Percentiles rank a stretch among this genome's conserved stretches.
phyloP scores from a whole-genome alignment of 768 basidiomycete genomes.

The Brasilioporus rufonigricans region DNA sequence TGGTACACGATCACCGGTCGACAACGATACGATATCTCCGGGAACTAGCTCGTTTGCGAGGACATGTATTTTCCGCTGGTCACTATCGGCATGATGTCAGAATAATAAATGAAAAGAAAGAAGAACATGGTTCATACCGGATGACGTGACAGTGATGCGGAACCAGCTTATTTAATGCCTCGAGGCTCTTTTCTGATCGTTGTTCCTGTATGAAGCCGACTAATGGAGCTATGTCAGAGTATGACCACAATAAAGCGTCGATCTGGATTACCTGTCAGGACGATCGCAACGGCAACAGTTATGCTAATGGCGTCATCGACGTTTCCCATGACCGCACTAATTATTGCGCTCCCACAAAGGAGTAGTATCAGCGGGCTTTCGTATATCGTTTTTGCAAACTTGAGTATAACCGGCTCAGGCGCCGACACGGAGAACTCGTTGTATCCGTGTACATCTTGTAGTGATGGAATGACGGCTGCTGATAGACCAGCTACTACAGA shows the following conservation, averaged over 20 bases:
- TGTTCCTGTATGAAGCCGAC: slow-evolving; percentile 97
- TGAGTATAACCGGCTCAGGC: slow-evolving; percentile 77
- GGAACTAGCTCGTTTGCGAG: slow-evolving; percentile 97
- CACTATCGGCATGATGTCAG: slow-evolving; percentile 8
- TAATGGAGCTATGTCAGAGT: slow-evolving; percentile 15
- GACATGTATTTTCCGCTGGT: slow-evolving; percentile 68
- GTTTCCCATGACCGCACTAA: slow-evolving; percentile 94
- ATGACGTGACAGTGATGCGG: slow-evolving; percentile 94
- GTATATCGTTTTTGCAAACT: slow-evolving; percentile 94
- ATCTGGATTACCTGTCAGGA: slow-evolving; percentile 74
- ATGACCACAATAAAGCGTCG: background rate
- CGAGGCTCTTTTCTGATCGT: slow-evolving; percentile 90
- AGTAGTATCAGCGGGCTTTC: slow-evolving; percentile 92
- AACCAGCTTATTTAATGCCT: slow-evolving; percentile 94
- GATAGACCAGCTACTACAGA: slow-evolving; percentile 62
- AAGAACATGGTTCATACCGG: slow-evolving; percentile 39
- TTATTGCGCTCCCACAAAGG: slow-evolving; percentile 82
- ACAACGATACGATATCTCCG: slow-evolving; percentile 86
- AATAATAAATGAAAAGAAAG: background rate
- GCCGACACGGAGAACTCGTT: slow-evolving; percentile 91
- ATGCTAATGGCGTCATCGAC: slow-evolving; percentile 94
- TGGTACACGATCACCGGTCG: slow-evolving; percentile 90
- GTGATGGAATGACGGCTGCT: slow-evolving; percentile 54
- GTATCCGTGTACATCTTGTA: slow-evolving; percentile 74
- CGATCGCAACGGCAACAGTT: slow-evolving; percentile 86